These are phyloP conservation scores for Ramaria sp. DNA, from an alignment of 768 basidiomycete species.

Conservation along the genomic window DNA sequence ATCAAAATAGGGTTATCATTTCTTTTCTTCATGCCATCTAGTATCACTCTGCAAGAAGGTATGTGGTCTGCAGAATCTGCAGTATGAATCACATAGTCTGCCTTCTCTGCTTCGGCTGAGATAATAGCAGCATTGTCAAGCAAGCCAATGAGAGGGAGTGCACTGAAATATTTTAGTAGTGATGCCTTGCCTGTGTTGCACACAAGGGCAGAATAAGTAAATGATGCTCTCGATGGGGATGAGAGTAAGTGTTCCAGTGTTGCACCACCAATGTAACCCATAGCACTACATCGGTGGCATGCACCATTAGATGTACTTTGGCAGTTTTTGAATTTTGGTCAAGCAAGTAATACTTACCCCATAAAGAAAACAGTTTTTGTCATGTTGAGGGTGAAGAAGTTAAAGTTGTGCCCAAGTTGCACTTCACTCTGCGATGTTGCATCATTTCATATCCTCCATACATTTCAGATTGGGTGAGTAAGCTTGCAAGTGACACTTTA, in stretches of 20 bases:
- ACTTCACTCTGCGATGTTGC: too few relatives aligned
- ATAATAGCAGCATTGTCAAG: constrained; percentile 30
- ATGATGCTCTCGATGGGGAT: constrained; percentile 30
- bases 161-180: constrained; percentile 17
- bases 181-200: too few relatives aligned
- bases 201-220: constrained; percentile 35
- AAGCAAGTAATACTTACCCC: background rate
- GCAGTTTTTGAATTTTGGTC: background rate
- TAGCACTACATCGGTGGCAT: too few relatives aligned
- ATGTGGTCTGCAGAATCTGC: too few relatives aligned
- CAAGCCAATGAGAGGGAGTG: constrained; percentile 31
- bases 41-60: too few relatives aligned
- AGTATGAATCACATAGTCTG: too few relatives aligned
- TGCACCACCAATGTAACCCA: too few relatives aligned
- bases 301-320: background rate
- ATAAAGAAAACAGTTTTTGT: background rate
- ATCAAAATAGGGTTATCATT: too few relatives aligned
- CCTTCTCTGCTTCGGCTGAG: constrained; percentile 27
- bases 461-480: too few relatives aligned
- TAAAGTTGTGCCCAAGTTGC: background rate
- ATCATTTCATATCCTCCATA: too few relatives aligned
- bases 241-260: constrained; percentile 36
- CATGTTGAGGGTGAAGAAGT: background rate
- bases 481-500: too few relatives aligned
- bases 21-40: too few relatives aligned